A percentile compares a stretch with the other conserved stretches of the same genome.
Conservation (phyloP, 805 yeast species). For the Jamesozyma hellenica region DNA sequence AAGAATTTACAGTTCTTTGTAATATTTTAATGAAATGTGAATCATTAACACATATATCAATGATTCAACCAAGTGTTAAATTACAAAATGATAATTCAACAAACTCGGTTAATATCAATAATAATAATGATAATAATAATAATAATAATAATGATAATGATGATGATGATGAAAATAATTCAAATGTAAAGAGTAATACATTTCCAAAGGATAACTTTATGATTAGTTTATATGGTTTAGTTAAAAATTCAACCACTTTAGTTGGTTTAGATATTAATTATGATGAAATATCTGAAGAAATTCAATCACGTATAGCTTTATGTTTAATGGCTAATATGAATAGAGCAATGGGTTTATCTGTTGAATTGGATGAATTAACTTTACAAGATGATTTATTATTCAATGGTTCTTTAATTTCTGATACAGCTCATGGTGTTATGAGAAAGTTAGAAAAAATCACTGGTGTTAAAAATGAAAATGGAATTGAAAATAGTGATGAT, state of each 20-base stretch:
- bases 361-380: slow-evolving; percentile 27
- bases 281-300: slow-evolving; percentile 46
- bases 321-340: slow-evolving; percentile 80
- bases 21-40: slow-evolving; percentile 67
- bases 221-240: slow-evolving; percentile 57
- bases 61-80: slow-evolving; percentile 38
- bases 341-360: slow-evolving; percentile 34
- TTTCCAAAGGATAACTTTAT: slow-evolving; percentile 48
- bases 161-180: too few species aligned
- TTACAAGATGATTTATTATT: slow-evolving; percentile 52
- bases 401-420: slow-evolving; percentile 65
- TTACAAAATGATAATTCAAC: neutral
- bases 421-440: slow-evolving; percentile 58
- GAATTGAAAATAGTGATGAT: neutral
- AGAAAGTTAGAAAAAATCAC: slow-evolving; percentile 24
- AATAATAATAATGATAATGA: too few species aligned
- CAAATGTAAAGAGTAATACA: neutral
- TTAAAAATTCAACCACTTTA: slow-evolving; percentile 50
- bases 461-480: neutral
- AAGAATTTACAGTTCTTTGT: slow-evolving; percentile 49
- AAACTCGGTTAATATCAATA: neutral
- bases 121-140: neutral
- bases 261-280: slow-evolving; percentile 60
- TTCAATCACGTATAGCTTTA: slow-evolving; percentile 64
- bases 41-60: slow-evolving; percentile 55